Conservation (phyloP, 805 yeast species). For the Ogataea glucozyma region DNA sequence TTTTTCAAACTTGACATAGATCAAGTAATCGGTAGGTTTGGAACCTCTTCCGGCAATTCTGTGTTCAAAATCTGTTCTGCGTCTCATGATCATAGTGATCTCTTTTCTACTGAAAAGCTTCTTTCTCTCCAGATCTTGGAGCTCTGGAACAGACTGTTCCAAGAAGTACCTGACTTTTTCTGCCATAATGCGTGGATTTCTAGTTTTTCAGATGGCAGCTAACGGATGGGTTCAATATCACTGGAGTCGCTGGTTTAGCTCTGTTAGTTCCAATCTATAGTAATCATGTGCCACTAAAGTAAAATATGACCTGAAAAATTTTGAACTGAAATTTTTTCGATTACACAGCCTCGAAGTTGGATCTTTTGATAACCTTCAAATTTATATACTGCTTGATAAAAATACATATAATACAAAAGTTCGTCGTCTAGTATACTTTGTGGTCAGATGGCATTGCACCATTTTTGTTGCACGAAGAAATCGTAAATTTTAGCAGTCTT, state of each 20-base stretch:
- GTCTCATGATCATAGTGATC: conserved; percentile 80
- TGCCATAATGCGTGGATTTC: conserved; percentile 30
- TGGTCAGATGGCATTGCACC: conserved; percentile 51
- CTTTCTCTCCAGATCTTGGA: conserved; percentile 80
- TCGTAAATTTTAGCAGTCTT: conserved; percentile 89
- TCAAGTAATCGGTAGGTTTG: conserved; percentile 70
- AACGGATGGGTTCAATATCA: too few species aligned
- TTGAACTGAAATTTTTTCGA: too few species aligned
- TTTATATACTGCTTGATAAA: conserved; percentile 1
- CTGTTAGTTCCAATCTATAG: too few species aligned
- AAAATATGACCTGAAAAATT: conserved; percentile 1
- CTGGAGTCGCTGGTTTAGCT: too few species aligned
- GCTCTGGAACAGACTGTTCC: conserved; percentile 82
- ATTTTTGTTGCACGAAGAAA: conserved; percentile 88
- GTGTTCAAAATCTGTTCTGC: conserved; percentile 95
- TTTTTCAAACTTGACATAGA: conserved; percentile 77
- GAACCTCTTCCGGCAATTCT: conserved; percentile 82
- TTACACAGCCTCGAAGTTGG: too few species aligned
- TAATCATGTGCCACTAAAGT: too few species aligned
- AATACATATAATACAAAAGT: conserved; percentile 11
- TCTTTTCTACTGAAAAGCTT: conserved; percentile 83
- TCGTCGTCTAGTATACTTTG: not conserved
- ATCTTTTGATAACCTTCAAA: not conserved
- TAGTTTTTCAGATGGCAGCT: not conserved
- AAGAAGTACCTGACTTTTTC: conserved; percentile 51